Evolutionary conservation across 495 filamentous ascomycete species (phyloP).

Genomic region (Talaromyces proteolyticus): DNA sequence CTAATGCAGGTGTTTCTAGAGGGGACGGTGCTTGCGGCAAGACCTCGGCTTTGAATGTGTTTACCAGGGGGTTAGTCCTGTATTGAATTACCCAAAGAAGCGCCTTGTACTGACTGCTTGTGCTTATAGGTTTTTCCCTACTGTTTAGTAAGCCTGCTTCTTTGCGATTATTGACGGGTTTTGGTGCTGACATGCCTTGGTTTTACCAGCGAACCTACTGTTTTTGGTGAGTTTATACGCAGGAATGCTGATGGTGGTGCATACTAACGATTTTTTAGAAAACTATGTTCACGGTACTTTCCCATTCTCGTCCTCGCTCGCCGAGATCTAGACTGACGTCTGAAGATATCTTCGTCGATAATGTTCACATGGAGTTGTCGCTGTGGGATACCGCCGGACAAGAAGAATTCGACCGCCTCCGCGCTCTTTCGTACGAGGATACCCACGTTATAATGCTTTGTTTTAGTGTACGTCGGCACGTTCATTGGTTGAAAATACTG

Average conservation of each 20-base stretch:
- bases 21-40: slow-evolving; percentile 98
- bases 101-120: slow-evolving; percentile 5
- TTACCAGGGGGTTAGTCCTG: slow-evolving; percentile 80
- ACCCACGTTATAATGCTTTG: slow-evolving; percentile 98
- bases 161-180: slow-evolving; percentile 5
- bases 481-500: no score
- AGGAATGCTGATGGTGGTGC: slow-evolving; percentile 12
- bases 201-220: slow-evolving; percentile 90
- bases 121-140: slow-evolving; percentile 78
- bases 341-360: slow-evolving; percentile 94
- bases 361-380: slow-evolving; percentile 90
- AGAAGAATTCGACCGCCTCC: slow-evolving; percentile 97
- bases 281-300: slow-evolving; percentile 95
- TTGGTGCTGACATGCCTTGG: slow-evolving; percentile 1
- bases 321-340: slow-evolving; percentile 7
- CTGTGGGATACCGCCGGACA: slow-evolving; percentile 98
- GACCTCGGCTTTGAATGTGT: slow-evolving; percentile 95
- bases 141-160: slow-evolving; percentile 68
- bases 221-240: slow-evolving; percentile 80
- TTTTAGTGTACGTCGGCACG: slow-evolving; percentile 74
- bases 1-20: slow-evolving; percentile 39
- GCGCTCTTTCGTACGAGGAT: slow-evolving; percentile 93
- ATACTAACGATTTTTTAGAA: slow-evolving; percentile 59
- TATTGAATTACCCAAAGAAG: slow-evolving; percentile 7
- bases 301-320: slow-evolving; percentile 2